These are phyloP conservation scores for Actinidia arguta DNA, from an alignment of 179 eudicot genomes.

Conservation along the genomic window DNA sequence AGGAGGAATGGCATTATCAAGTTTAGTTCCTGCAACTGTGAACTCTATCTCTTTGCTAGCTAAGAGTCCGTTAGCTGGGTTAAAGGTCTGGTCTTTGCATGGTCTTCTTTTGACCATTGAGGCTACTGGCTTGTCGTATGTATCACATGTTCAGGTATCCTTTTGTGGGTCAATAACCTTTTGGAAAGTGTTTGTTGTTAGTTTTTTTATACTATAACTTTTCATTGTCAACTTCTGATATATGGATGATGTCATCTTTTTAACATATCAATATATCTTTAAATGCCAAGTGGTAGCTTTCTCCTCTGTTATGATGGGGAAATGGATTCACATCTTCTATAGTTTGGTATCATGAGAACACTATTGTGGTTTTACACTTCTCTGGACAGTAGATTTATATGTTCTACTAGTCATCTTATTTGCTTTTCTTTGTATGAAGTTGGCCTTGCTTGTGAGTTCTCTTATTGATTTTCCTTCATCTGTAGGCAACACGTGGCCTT, in stretches of 20 bases:
- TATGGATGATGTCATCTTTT: no score
- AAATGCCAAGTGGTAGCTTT: background rate
- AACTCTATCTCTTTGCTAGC: conserved; percentile 78
- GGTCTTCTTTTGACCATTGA: conserved; percentile 96
- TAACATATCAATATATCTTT: background rate
- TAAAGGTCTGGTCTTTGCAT: conserved; percentile 92
- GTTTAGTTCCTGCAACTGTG: conserved; percentile 94
- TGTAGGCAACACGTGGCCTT: conserved; percentile 93
- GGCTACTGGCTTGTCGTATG: conserved; percentile 94
- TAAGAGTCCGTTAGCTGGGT: conserved; percentile 71
- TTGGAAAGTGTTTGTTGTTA: background rate
- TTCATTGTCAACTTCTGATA: background rate
- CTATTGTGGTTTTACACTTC: background rate
- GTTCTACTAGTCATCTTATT: background rate
- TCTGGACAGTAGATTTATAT: background rate
- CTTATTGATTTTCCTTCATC: conserved; percentile 16
- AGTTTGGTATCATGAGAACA: background rate
- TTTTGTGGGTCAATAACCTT: background rate
- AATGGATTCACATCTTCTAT: background rate
- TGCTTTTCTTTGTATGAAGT: conserved; percentile 7
- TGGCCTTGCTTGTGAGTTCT: conserved; percentile 5
- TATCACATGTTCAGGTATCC: conserved; percentile 95
- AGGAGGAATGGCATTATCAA: conserved; percentile 98
- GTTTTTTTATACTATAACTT: background rate
- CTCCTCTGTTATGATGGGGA: background rate